Evolutionary conservation across 257 asterid species (phyloP), one percentile per base, ranked within the genome.

Genomic region (Nicotiana paniculata): DNA sequence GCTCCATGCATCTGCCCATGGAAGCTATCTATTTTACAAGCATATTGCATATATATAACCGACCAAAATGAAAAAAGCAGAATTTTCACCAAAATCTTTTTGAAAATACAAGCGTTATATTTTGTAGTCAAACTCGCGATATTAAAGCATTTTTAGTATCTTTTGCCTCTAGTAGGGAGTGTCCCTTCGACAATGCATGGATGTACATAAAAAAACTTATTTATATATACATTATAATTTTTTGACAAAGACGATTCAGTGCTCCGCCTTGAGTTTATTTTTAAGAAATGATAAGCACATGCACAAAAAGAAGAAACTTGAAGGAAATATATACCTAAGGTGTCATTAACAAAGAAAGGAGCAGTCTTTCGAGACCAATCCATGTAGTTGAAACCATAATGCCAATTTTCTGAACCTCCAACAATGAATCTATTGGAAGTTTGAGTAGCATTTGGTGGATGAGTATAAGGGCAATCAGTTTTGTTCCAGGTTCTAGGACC

Each of bases 351-450:
- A 90, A 86, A 92, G 66, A 93, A 91, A 48, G 97, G 97, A 0
- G 85, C 90, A 55, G 37, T 88, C 77, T 84, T 88, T 82, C 82
- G 85, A 39, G 96, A 89, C 98, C 98, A 93, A n/a, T 89, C 90
- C 3, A 92, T 87, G 85, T 93, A 93, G 74, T 92, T 92, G 57
- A 85, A 90, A 21, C 95, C 97, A 51, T 88, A 93, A 3, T 37
- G 95, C 98, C 98, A 93, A 11, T 88, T 82, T 1, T 90, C 89
- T 0, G 92, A 86, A 0, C 96, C 98, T 0, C 96, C 97, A 9
- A 93, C 91, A 0, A 87, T 37, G 68, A 89, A 43, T 54, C 18
- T 84, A 48, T 82, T 88, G 33, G 92, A 83, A 13, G 86, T 82
- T 33, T 79, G 85, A 32, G 86, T 87, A 3, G 77, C 72, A 81